These are phyloP conservation scores for Xylogone sp. DNA, from an alignment of 2,329 filamentous ascomycete species.

Conservation along the genomic window DNA sequence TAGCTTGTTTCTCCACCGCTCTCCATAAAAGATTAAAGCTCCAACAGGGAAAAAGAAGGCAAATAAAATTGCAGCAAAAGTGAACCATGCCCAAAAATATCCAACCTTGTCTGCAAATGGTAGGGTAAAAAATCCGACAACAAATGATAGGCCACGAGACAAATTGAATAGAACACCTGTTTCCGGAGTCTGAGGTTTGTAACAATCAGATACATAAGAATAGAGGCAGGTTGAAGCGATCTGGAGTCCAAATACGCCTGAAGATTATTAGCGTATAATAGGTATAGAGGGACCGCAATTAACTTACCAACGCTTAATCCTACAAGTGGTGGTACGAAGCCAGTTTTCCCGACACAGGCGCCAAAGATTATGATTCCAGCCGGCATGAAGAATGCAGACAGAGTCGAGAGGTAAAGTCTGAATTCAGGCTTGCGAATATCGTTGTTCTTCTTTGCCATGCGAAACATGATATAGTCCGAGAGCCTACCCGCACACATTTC, in stretches of 20 bases:
- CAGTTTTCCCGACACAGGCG: constrained; percentile 16
- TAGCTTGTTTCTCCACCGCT: constrained; percentile 17
- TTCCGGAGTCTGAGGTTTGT: constrained; percentile 23
- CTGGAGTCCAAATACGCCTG: constrained; percentile 21
- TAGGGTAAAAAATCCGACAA: constrained; percentile 22
- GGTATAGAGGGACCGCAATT: neutral
- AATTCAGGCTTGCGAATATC: constrained; percentile 23
- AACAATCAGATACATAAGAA: constrained; percentile 24
- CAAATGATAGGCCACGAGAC: constrained; percentile 19
- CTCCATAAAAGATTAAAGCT: constrained; percentile 21
- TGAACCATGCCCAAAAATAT: constrained; percentile 21
- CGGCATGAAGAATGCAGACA: constrained; percentile 24
- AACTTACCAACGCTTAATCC: constrained; percentile 15
- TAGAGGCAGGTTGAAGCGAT: constrained; percentile 23
- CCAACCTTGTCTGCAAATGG: constrained; percentile 18
- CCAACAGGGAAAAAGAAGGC: constrained; percentile 19
- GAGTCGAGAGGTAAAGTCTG: constrained; percentile 21
- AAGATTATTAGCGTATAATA: neutral
- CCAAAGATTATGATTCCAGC: constrained; percentile 25
- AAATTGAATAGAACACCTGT: constrained; percentile 24
- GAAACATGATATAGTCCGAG: constrained; percentile 19
- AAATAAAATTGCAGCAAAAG: constrained; percentile 19
- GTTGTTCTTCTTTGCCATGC: constrained; percentile 13
- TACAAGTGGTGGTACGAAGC: constrained; percentile 18
- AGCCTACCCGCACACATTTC: constrained; percentile 22